These are phyloP conservation scores for Penicillium sp. DNA, from an alignment of 2,329 filamentous ascomycete genomes.

Conservation along the genomic window DNA sequence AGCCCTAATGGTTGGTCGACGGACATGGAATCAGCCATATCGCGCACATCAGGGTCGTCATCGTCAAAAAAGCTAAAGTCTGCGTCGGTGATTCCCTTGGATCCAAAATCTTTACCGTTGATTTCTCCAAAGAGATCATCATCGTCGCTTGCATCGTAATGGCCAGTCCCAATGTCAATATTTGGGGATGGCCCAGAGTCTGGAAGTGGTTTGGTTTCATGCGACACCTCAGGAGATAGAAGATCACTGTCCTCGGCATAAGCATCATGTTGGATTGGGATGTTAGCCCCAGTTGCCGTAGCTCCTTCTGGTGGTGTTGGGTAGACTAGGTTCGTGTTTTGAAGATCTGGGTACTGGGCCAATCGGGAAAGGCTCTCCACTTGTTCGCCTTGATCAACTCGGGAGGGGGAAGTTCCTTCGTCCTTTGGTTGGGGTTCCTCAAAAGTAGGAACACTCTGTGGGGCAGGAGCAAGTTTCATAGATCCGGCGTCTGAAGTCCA, in stretches of 20 bases:
- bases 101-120: constrained; percentile 57
- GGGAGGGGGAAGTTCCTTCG: constrained; percentile 31
- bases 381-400: constrained; percentile 33
- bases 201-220: constrained; percentile 20
- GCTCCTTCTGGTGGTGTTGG: constrained; percentile 59
- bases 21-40: constrained; percentile 24
- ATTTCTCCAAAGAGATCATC: constrained; percentile 64
- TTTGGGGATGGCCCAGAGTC: constrained; percentile 29
- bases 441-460: constrained; percentile 20
- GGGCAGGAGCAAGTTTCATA: constrained; percentile 27
- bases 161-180: constrained; percentile 42
- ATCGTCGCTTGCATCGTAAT: constrained; percentile 48
- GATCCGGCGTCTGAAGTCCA: constrained; percentile 40
- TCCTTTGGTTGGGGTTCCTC: constrained; percentile 32
- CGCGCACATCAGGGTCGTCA: constrained; percentile 54
- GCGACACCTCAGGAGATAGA: constrained; percentile 23
- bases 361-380: constrained; percentile 46
- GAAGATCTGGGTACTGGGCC: constrained; percentile 46
- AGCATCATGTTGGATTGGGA: constrained; percentile 34
- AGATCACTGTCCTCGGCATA: constrained; percentile 37
- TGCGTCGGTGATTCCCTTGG: constrained; percentile 62
- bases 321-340: constrained; percentile 52
- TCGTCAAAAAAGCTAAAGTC: constrained; percentile 70
- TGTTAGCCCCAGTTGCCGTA: constrained; percentile 36
- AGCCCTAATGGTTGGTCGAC: constrained; percentile 20